Conservation (phyloP, 768 basidiomycete species). For the Atractiella rhizophila region DNA sequence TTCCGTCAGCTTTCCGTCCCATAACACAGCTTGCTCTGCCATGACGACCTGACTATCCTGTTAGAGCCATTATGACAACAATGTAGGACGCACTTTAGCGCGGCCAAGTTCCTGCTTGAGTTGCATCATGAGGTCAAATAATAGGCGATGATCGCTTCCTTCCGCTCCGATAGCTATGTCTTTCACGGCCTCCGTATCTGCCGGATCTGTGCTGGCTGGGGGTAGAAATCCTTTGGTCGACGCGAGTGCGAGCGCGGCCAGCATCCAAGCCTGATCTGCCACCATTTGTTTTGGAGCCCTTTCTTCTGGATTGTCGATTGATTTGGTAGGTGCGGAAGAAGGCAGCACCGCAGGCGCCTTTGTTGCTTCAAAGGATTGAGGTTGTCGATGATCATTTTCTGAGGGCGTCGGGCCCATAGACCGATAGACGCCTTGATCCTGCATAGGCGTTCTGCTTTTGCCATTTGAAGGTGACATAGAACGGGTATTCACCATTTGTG, state of each 20-base stretch:
- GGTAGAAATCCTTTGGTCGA: constrained; percentile 48
- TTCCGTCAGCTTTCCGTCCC: constrained; percentile 52
- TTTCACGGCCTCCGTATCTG: constrained; percentile 18
- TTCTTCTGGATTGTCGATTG: not conserved
- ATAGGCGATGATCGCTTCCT: constrained; percentile 18
- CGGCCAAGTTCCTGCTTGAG: constrained; percentile 72
- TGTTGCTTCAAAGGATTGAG: too few relatives aligned
- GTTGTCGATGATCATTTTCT: not conserved
- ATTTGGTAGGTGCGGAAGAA: not conserved
- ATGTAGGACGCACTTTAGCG: constrained; percentile 39
- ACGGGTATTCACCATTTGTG: too few relatives aligned
- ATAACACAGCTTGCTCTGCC: constrained; percentile 23
- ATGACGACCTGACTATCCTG: constrained; percentile 33
- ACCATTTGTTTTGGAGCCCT: not conserved
- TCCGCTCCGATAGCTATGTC: constrained; percentile 11
- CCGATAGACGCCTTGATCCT: not conserved
- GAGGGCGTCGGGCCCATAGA: too few relatives aligned
- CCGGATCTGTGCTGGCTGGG: constrained; percentile 22
- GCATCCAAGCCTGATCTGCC: constrained; percentile 36
- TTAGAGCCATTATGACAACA: not conserved
- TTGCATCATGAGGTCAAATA: constrained; percentile 45
- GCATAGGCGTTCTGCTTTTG: too few relatives aligned
- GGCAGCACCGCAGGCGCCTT: too few relatives aligned
- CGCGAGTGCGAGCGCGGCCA: constrained; percentile 48
- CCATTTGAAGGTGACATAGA: constrained; percentile 28